Evolutionary conservation across 179 eudicot genomes (phyloP).

Genomic region (Beta macrorhiza): DNA sequence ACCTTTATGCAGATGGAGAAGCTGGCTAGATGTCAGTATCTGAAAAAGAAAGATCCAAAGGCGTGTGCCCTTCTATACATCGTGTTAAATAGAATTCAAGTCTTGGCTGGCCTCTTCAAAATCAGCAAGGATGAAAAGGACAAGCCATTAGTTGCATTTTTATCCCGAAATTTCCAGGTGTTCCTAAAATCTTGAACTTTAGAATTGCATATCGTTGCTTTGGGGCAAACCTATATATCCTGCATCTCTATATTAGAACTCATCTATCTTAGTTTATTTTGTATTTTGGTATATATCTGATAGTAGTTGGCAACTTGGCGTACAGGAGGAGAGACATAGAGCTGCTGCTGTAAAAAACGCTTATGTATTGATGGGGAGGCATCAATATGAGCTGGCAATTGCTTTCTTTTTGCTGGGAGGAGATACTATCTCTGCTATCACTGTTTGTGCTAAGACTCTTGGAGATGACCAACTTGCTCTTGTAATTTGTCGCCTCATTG

Average conservation of each 20-base stretch:
- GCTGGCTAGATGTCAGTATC: slow-evolving; percentile 84
- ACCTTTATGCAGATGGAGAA: slow-evolving; percentile 81
- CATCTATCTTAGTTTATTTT: not conserved
- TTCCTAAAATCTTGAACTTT: slow-evolving; percentile 5
- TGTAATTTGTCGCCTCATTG: slow-evolving; percentile 90
- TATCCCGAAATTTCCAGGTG: slow-evolving; percentile 94
- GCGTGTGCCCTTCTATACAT: slow-evolving; percentile 87
- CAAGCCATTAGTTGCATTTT: slow-evolving; percentile 86
- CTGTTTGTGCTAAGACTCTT: slow-evolving; percentile 90
- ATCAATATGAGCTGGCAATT: slow-evolving; percentile 86
- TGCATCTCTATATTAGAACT: not conserved
- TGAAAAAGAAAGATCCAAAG: slow-evolving; percentile 89
- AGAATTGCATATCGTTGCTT: not conserved
- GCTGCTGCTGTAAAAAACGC: slow-evolving; percentile 99
- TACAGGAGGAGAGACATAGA: slow-evolving; percentile 87
- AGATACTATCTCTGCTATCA: slow-evolving; percentile 78
- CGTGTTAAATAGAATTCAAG: slow-evolving; percentile 87
- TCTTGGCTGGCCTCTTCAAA: slow-evolving; percentile 93
- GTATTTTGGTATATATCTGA: not conserved
- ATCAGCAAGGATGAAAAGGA: slow-evolving; percentile 95
- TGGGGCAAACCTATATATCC: not conserved
- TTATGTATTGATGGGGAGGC: slow-evolving; percentile 94
- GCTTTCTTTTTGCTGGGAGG: slow-evolving; percentile 99
- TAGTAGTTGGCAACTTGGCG: slow-evolving; percentile 2
- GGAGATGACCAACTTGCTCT: slow-evolving; percentile 98